Evolutionary conservation across 2,329 filamentous ascomycete species (phyloP).

Genomic region (Ilyonectria destructans): DNA sequence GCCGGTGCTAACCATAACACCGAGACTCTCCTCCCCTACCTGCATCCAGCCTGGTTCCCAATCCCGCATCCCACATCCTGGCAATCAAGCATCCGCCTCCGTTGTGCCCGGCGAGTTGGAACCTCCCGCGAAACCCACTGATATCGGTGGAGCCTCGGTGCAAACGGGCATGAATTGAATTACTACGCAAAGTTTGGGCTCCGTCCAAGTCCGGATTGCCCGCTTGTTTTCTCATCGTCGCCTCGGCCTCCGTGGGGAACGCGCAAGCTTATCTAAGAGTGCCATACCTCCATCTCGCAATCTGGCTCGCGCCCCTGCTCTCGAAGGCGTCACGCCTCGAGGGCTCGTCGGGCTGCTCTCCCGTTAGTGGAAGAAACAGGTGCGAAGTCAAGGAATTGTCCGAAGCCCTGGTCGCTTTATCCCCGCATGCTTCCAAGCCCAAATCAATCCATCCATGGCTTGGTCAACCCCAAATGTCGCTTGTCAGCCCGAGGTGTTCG

Average conservation of each 20-base stretch:
- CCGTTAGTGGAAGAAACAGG: constrained; percentile 17
- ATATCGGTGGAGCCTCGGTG: constrained; percentile 15
- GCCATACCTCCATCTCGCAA: constrained; percentile 1
- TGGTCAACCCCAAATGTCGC: constrained; percentile 24
- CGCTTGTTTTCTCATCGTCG: constrained; percentile 10
- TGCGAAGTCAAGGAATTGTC: constrained; percentile 4
- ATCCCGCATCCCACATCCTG: constrained; percentile 30
- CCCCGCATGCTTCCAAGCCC: constrained; percentile 17
- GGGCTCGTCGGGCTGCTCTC: constrained; percentile 15
- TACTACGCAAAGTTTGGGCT: constrained; percentile 2
- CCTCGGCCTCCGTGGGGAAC: neutral
- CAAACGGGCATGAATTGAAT: constrained; percentile 9
- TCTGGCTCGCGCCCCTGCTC: constrained; percentile 8
- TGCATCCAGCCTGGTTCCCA: constrained; percentile 1
- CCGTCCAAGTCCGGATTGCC: neutral
- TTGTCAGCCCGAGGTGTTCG: constrained; percentile 9
- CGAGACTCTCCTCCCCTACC: neutral
- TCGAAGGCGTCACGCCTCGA: neutral
- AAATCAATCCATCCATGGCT: constrained; percentile 13
- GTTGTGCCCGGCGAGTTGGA: constrained; percentile 31
- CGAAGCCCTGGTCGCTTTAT: constrained; percentile 17
- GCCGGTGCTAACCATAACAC: constrained; percentile 7
- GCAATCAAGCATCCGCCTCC: constrained; percentile 30
- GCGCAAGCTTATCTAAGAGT: constrained; percentile 19
- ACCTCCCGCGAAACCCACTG: constrained; percentile 31